Base-by-base conservation (phyloP, 2,329 filamentous ascomycete genomes). In the Aureobasidium sp. region DNA sequence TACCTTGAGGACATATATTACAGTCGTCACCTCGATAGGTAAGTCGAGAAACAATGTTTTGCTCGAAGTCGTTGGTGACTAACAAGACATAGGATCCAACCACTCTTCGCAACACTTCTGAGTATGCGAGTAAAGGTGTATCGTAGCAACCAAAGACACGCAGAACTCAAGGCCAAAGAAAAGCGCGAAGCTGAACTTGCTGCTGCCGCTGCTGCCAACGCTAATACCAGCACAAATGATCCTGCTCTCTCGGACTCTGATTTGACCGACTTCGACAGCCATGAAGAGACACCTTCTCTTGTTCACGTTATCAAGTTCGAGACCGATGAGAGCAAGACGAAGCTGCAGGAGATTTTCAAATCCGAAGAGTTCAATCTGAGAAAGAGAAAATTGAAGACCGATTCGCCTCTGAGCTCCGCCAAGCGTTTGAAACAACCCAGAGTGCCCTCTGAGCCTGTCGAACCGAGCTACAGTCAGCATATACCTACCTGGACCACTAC, bases 231-330 rank as follows among this genome's bases (percentile, higher is more conserved):
- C n/a, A 51, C 47, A 20, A 13, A 20, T 56, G 34, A 29, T n/a
- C 53, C 37, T 39, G 5, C 44, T 9, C 46, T 34, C 9, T 34
- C 32, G n/a, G 46, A 41, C 17, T 50, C 44, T 17, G 46, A 50
- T 7, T 34, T 60, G 36, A 60, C 57, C n/a, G 57, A 60, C 7
- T 60, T 60, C 10, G 44, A 47, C 44, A 48, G 32, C n/a, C 24
- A 46, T n/a, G 44, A 34, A 9, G 53, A 34, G 12, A 10, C 13
- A 6, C 53, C 41, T 34, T 57, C 53, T 44, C 29, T 57, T 9
- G 13, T 57, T 5, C 41, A 57, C 20, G 24, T 29, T 13, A 36
- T 57, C n/a, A 57, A 36, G n/a, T 44, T 57, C 17, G 29, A 24
- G 12, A 15, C 0, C 17, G 10, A 44, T 3, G 39, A 46, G 7